Percentiles rank a stretch among this genome's conserved stretches.
Conservation (phyloP, 257 asterid genomes). For the Misopates orontium region DNA sequence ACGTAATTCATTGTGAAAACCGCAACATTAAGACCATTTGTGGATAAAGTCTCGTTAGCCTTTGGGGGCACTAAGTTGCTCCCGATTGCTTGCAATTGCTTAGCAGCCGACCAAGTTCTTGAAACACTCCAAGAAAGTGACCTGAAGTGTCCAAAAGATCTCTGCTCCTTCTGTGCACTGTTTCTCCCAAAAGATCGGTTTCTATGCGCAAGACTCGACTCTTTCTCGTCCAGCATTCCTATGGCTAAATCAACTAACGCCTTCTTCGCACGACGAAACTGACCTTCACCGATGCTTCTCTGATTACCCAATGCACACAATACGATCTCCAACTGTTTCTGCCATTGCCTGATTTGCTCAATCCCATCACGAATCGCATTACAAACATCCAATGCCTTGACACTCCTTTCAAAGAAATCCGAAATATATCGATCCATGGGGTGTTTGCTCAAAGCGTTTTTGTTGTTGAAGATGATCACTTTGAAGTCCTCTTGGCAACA, state of each 20-base stretch:
- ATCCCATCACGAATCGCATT: slow-evolving; percentile 93
- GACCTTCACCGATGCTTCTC: slow-evolving; percentile 66
- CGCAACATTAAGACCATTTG: slow-evolving; percentile 61
- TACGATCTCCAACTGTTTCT: slow-evolving; percentile 78
- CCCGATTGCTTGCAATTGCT: slow-evolving; percentile 82
- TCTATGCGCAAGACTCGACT: slow-evolving; percentile 52
- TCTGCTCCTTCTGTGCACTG: slow-evolving; percentile 39
- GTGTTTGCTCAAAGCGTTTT: slow-evolving; percentile 35
- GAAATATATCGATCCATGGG: slow-evolving; percentile 66
- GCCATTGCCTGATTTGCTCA: slow-evolving; percentile 88
- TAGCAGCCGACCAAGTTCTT: slow-evolving; percentile 89
- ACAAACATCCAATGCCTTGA: slow-evolving; percentile 89
- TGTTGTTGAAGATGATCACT: slow-evolving; percentile 49
- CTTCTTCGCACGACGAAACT: slow-evolving; percentile 68
- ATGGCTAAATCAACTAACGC: slow-evolving; percentile 60
- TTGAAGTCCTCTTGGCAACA: slow-evolving; percentile 85
- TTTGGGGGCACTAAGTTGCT: slow-evolving; percentile 60
- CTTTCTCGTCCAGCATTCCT: slow-evolving; percentile 62
- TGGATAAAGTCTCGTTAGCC: slow-evolving; percentile 56
- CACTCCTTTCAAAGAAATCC: slow-evolving; percentile 76
- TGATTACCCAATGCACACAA: slow-evolving; percentile 52
- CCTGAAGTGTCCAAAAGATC: slow-evolving; percentile 61
- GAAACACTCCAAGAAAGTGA: slow-evolving; percentile 96
- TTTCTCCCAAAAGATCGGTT: slow-evolving; percentile 82
- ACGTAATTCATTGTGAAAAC: slow-evolving; percentile 85